Base-by-base conservation (phyloP, 2,329 filamentous ascomycete genomes). In the Penicillium sp. region DNA sequence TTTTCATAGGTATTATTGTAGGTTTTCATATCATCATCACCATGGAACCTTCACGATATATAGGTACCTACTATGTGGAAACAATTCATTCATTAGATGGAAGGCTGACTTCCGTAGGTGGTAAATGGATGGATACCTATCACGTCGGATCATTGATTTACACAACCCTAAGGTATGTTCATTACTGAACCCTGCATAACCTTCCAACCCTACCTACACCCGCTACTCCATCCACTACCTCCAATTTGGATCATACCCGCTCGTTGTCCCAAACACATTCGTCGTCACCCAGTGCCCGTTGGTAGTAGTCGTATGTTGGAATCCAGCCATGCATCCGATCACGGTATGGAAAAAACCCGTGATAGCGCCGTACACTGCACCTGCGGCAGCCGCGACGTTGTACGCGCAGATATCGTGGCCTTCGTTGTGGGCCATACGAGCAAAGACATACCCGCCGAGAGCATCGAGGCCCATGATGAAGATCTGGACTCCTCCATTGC, bases 371-470 rank as follows among this genome's bases (percentile, higher is more conserved):
- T 64, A 64, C 2, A 64, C 62, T 10, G 58, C 60, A 24, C 60
- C 62, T 14, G 62, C 60, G 2, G 62, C 62, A 27, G 62, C 62
- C 3, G 62, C 62, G n/a, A 59, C 60, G 3, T 62, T 60, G 16
- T 62, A 64, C 10, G 57, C 52, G 35, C 62, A 64, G 33, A 63
- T 33, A 35, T 63, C 60, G 19, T 62, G 52, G 6, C 62, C 62
- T 46, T 47, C 54, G 14, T 64, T 63, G 31, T 64, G 62, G 7
- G 60, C 60, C 62, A 64, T 64, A n/a, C 62, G 57, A 50, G 62
- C 62, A 57, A 64, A 64, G 2, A 63, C 62, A 18, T 64, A 64
- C 9, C 62, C 60, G 2, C 56, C 62, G 18, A 64, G 50, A 11
- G 62, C 60, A 40, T 64, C 58, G 14, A 64, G 47, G 10, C 60